phyloP scores from a whole-genome alignment of 371 early-diverging fungal species.

The Apophysomyces ossiformis region DNA sequence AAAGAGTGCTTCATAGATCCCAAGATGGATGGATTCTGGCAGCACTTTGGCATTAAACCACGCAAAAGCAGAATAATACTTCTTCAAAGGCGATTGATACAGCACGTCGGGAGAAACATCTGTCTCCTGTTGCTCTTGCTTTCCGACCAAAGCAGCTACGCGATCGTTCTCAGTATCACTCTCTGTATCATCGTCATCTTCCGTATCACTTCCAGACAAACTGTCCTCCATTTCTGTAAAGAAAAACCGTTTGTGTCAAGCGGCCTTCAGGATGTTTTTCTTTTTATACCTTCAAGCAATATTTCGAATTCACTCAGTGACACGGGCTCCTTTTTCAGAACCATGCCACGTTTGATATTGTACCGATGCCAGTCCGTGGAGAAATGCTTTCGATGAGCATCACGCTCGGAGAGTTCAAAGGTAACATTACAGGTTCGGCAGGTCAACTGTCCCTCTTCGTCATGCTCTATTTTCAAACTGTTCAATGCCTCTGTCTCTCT shows the following conservation, averaged over 20 bases:
- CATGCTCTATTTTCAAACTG: conserved; percentile 29
- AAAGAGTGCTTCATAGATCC: conserved; percentile 64
- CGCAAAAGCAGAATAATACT: conserved; percentile 41
- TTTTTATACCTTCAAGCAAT: conserved; percentile 62
- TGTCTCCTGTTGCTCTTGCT: conserved; percentile 40
- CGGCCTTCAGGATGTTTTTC: not conserved
- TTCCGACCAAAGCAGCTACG: conserved; percentile 42
- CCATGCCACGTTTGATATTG: conserved; percentile 94
- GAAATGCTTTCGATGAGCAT: conserved; percentile 89
- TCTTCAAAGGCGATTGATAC: conserved; percentile 24
- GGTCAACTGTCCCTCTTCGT: conserved; percentile 37
- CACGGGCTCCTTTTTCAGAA: conserved; percentile 76
- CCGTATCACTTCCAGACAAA: conserved; percentile 54
- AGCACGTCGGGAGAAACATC: conserved; percentile 28
- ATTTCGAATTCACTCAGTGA: conserved; percentile 78
- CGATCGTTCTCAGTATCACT: conserved; percentile 25
- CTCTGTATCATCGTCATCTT: conserved; percentile 31
- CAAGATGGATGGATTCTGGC: conserved; percentile 47
- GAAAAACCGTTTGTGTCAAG: no score
- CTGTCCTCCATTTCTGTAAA: conserved; percentile 49
- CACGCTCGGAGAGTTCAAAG: conserved; percentile 71
- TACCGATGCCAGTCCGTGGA: conserved; percentile 94
- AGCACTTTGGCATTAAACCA: conserved; percentile 51
- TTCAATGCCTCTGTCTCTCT: conserved; percentile 21
- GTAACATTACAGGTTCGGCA: conserved; percentile 89